Conservation (phyloP, 108 stramenopile genomes). For the Craspedostauros australis region DNA sequence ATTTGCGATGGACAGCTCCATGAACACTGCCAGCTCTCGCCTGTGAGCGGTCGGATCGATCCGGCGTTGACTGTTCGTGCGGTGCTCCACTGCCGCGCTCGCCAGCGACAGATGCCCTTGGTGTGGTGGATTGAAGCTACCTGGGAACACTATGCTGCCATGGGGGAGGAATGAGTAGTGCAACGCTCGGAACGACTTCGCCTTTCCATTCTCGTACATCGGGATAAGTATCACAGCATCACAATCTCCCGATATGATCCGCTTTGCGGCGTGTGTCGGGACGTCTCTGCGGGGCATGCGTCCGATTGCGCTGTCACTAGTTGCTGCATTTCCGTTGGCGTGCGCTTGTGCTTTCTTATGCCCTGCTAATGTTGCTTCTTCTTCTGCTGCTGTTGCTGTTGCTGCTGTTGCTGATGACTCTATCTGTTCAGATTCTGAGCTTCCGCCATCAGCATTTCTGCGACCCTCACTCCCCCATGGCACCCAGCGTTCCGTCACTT, state of each 20-base stretch:
- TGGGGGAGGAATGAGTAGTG: slow-evolving; percentile 35
- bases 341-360: too few species aligned
- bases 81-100: slow-evolving; percentile 46
- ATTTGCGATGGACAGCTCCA: slow-evolving; percentile 78
- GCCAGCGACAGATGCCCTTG: slow-evolving; percentile 71
- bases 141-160: slow-evolving; percentile 70
- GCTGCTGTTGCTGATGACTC: too few species aligned
- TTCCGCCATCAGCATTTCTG: too few species aligned
- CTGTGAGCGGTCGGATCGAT: slow-evolving; percentile 3
- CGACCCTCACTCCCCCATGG: too few species aligned
- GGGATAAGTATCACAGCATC: slow-evolving; percentile 50
- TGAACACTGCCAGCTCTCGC: slow-evolving; percentile 26
- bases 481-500: too few species aligned
- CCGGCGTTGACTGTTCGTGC: slow-evolving; percentile 12
- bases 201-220: slow-evolving; percentile 1
- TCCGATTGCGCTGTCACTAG: too few species aligned
- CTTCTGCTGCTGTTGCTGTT: too few species aligned
- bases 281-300: too few species aligned
- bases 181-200: slow-evolving; percentile 16
- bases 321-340: too few species aligned
- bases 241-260: slow-evolving; percentile 41
- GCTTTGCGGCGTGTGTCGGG: slow-evolving; percentile 27
- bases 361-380: too few species aligned
- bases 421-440: too few species aligned
- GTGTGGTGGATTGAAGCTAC: slow-evolving; percentile 90